These are phyloP conservation scores for Elymus sibiricus DNA, from an alignment of 176 grass and related monocot genomes.

Conservation along the genomic window DNA sequence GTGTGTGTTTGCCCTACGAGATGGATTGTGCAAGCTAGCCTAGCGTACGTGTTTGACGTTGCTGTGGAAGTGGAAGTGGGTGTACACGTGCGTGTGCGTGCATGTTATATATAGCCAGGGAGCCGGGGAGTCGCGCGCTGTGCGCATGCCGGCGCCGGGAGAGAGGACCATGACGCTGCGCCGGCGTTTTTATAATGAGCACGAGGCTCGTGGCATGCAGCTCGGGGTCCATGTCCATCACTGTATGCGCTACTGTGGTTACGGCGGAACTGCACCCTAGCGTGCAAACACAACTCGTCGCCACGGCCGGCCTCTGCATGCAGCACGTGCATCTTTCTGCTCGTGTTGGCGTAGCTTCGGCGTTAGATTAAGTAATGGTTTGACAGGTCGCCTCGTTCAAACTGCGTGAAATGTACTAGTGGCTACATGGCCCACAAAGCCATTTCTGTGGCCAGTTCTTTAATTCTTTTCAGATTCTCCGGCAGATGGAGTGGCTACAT, in stretches of 20 bases:
- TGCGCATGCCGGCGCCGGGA: not conserved
- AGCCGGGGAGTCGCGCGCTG: not conserved
- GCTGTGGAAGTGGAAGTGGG: no score
- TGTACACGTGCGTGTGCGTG: no score
- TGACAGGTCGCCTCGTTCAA: not conserved
- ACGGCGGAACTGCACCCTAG: no score
- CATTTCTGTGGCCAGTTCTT: no score
- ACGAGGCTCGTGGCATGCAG: not conserved
- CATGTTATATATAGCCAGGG: not conserved
- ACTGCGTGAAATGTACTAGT: not conserved
- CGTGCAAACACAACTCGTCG: no score
- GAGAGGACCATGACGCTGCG: not conserved
- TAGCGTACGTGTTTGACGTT: not conserved
- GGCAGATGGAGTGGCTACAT: no score
- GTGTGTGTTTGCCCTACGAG: no score
- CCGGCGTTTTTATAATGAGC: not conserved
- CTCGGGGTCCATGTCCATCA: no score
- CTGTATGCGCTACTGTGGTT: no score
- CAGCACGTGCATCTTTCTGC: not conserved
- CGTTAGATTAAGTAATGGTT: not conserved
- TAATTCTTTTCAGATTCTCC: no score
- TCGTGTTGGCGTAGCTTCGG: no score
- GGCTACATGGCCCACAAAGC: no score
- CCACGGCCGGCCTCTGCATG: not conserved
- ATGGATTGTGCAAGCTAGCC: not conserved